These are phyloP conservation scores for Lonicera japonica DNA, from an alignment of 129 eudicot genomes.

Conservation along the genomic window DNA sequence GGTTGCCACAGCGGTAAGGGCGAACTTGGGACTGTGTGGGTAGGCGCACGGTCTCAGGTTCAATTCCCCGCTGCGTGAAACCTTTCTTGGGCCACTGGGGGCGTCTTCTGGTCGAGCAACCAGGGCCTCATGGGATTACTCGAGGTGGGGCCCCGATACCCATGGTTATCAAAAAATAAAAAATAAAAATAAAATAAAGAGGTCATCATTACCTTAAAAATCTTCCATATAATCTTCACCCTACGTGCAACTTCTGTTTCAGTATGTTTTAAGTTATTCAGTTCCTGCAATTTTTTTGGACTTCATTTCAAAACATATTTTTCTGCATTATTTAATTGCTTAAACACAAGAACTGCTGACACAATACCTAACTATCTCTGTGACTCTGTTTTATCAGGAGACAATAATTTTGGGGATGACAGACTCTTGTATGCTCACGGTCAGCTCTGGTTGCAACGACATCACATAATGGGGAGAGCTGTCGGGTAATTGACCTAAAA, in stretches of 20 bases:
- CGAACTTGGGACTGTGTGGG: too few relatives aligned
- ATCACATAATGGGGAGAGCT: constrained; percentile 99
- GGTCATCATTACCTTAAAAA: not conserved
- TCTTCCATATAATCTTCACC: not conserved
- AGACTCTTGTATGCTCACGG: constrained; percentile 91
- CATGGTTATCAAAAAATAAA: too few relatives aligned
- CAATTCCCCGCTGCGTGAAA: too few relatives aligned
- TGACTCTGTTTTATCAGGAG: constrained; percentile 52
- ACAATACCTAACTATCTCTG: not conserved
- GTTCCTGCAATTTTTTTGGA: not conserved
- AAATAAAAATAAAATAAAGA: not conserved
- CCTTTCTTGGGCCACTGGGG: too few relatives aligned
- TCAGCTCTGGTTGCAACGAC: constrained; percentile 88
- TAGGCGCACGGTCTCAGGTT: too few relatives aligned
- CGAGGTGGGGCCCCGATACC: too few relatives aligned
- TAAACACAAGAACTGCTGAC: not conserved
- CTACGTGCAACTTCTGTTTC: not conserved
- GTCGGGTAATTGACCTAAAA: constrained; percentile 62
- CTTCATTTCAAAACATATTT: not conserved
- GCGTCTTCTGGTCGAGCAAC: too few relatives aligned
- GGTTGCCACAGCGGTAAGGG: too few relatives aligned
- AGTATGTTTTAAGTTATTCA: not conserved
- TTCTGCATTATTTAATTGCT: not conserved
- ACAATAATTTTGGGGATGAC: constrained; percentile 91
- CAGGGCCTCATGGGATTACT: too few relatives aligned